Conservation (phyloP, 805 yeast species). For the Candida broadrunensis region DNA sequence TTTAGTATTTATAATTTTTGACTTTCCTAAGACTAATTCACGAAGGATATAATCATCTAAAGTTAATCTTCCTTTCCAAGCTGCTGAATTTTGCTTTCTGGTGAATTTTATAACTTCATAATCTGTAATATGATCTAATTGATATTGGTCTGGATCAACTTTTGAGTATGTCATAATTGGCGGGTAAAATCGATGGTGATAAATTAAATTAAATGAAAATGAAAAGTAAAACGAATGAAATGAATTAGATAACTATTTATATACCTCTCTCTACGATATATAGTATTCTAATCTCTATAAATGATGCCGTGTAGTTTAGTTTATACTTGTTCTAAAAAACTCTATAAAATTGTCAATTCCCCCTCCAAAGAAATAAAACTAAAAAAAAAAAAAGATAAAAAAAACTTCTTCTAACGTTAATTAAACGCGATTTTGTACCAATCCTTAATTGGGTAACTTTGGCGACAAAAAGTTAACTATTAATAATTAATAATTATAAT, state of each 20-base stretch:
- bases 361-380: too few relatives aligned
- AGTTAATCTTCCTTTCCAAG: constrained; percentile 37
- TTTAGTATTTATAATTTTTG: constrained; percentile 10
- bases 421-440: constrained; percentile 2
- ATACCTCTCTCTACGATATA: too few relatives aligned
- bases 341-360: too few relatives aligned
- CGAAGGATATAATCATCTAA: constrained; percentile 31
- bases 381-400: not conserved
- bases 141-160: constrained; percentile 7
- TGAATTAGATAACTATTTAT: too few relatives aligned
- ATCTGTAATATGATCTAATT: constrained; percentile 19
- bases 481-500: too few relatives aligned
- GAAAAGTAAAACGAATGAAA: too few relatives aligned
- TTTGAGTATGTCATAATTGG: constrained; percentile 1
- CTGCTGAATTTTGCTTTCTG: constrained; percentile 27
- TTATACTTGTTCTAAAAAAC: too few relatives aligned
- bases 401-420: constrained; percentile 6
- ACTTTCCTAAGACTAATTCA: constrained; percentile 27
- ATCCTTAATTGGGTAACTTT: constrained; percentile 3
- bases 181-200: too few relatives aligned
- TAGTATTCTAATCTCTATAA: too few relatives aligned
- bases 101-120: constrained; percentile 26
- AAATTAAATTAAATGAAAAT: too few relatives aligned
- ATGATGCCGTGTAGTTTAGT: too few relatives aligned
- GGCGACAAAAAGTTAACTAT: too few relatives aligned